A percentile compares a stretch with the other conserved stretches of the same genome.
phyloP scores from a whole-genome alignment of 164 flowering plant genomes.

The Sextonia rubra region DNA sequence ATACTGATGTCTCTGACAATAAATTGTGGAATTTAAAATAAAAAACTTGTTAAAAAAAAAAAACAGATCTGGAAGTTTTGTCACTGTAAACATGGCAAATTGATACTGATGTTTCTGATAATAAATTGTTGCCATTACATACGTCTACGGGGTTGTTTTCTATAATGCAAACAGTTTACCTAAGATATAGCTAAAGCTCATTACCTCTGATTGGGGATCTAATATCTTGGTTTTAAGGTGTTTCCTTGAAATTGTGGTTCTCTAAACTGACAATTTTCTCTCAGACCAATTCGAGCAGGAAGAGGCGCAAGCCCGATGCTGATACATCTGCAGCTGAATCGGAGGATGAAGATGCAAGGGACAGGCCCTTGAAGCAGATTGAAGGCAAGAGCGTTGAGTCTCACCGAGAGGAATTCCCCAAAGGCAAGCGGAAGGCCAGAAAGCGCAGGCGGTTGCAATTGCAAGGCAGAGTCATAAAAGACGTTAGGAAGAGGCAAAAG shows the following conservation, averaged over 20 bases:
- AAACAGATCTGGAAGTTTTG: too few relatives aligned
- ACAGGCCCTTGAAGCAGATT: constrained; percentile 26
- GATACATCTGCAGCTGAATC: constrained; percentile 45
- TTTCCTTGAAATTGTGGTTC: neutral
- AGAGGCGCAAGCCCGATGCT: constrained; percentile 69
- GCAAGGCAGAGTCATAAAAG: constrained; percentile 66
- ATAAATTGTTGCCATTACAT: too few relatives aligned
- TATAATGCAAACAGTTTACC: neutral
- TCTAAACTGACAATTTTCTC: constrained; percentile 4
- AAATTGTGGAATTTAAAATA: too few relatives aligned
- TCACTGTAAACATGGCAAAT: too few relatives aligned
- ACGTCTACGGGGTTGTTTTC: too few relatives aligned
- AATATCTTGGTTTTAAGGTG: neutral
- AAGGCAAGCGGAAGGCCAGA: constrained; percentile 83
- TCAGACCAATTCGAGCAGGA: constrained; percentile 78
- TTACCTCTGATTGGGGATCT: neutral
- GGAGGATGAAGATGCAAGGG: constrained; percentile 41
- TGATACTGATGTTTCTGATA: too few relatives aligned
- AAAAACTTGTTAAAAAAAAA: too few relatives aligned
- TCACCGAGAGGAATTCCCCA: constrained; percentile 72
- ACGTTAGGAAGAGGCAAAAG: constrained; percentile 51
- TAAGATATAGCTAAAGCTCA: neutral
- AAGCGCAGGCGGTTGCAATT: constrained; percentile 69
- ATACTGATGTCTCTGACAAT: too few relatives aligned
- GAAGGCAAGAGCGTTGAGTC: constrained; percentile 48